Percentiles rank a stretch among this genome's conserved stretches.
These are phyloP conservation scores for Rhamnella rubrinervis DNA, from an alignment of 331 rosid genomes.

Conservation along the genomic window DNA sequence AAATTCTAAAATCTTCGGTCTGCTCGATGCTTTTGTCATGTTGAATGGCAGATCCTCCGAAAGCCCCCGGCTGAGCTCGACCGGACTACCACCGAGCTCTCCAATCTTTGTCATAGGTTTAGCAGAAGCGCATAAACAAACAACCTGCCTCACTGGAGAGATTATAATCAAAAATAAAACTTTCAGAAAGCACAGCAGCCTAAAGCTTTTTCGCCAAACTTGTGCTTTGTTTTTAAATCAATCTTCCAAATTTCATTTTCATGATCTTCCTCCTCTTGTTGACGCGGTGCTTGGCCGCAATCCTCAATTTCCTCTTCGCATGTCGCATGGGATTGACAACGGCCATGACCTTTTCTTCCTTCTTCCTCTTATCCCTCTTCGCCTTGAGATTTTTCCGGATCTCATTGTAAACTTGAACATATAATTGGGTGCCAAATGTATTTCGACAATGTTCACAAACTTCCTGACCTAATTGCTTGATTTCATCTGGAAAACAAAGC, in stretches of 20 bases:
- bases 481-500: constrained; percentile 44
- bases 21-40: no score
- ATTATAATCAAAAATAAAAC: no score
- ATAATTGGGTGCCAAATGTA: constrained; percentile 54
- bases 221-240: constrained; percentile 31
- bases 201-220: neutral
- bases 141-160: no score
- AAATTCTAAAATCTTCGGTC: no score
- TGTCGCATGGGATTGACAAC: constrained; percentile 72
- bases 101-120: no score
- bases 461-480: constrained; percentile 59
- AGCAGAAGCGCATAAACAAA: no score
- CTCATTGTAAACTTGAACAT: constrained; percentile 47
- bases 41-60: no score
- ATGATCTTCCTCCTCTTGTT: constrained; percentile 74
- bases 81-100: no score
- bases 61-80: no score
- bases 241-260: constrained; percentile 64
- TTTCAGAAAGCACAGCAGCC: neutral
- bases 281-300: constrained; percentile 72
- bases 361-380: constrained; percentile 79
- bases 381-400: constrained; percentile 58
- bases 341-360: constrained; percentile 80
- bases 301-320: constrained; percentile 71
- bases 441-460: constrained; percentile 45